Evolutionary conservation across 1,284 basidiomycete species (phyloP).

Genomic region (Puccinia triticina): DNA sequence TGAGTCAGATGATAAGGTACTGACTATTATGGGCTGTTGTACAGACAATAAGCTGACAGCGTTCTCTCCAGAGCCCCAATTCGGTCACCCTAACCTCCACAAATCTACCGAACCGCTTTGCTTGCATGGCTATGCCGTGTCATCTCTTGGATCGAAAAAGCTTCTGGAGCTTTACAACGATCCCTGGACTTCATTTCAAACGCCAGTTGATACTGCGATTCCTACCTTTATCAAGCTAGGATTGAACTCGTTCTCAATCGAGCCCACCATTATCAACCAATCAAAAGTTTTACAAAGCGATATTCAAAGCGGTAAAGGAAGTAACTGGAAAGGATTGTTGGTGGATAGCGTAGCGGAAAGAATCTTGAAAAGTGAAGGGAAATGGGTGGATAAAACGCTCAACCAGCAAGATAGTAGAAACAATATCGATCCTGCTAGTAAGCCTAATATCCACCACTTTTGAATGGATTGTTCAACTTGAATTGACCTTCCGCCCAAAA

Average conservation of each 20-base stretch:
- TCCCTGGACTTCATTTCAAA: constrained; percentile 59
- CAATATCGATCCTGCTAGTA: constrained; percentile 40
- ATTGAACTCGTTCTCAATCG: constrained; percentile 58
- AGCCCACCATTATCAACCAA: constrained; percentile 60
- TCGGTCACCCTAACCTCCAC: constrained; percentile 75
- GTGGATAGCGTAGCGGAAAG: constrained; percentile 60
- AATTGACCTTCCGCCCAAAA: background rate
- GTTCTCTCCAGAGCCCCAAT: constrained; percentile 69
- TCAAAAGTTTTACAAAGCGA: constrained; percentile 59
- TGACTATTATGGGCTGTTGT: constrained; percentile 61
- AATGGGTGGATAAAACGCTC: constrained; percentile 65
- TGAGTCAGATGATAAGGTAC: constrained; percentile 51
- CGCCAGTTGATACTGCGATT: constrained; percentile 63
- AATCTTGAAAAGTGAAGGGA: constrained; percentile 58
- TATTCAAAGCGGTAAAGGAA: constrained; percentile 58
- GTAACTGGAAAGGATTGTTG: constrained; percentile 58
- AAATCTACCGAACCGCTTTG: constrained; percentile 56
- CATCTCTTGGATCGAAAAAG: constrained; percentile 54
- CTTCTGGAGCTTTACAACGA: constrained; percentile 55
- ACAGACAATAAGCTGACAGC: constrained; percentile 53
- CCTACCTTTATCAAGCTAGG: constrained; percentile 67
- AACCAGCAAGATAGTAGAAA: background rate
- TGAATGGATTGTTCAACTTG: background rate
- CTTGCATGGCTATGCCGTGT: constrained; percentile 58
- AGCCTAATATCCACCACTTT: background rate